Base-by-base conservation (phyloP, 768 basidiomycete genomes). In the Naematelia aurantialba region DNA sequence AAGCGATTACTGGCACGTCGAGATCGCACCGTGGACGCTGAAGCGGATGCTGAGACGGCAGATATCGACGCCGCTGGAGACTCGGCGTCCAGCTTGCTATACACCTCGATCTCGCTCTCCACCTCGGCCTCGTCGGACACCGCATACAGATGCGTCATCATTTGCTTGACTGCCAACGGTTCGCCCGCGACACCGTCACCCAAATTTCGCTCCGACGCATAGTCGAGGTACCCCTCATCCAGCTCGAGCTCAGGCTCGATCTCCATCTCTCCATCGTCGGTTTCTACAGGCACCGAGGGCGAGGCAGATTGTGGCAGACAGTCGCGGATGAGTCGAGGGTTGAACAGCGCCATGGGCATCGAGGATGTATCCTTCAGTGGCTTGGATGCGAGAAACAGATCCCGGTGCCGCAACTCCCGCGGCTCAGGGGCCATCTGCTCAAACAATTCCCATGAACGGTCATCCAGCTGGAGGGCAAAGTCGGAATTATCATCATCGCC, bases 371-470 rank as follows among this genome's bases (percentile, higher is more conserved):
- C 68, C 29, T 56, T 59, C 21, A 64, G 21, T 2, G 63, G 52
- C n/a, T 44, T 42, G 12, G 42, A 22, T 4, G 60, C 42, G 27
- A 73, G 66, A 48, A 66, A 70, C 21, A 53, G 56, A 27, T 73
- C 57, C 12, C 55, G 56, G 45, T 68, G 65, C 13, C 47, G 21
- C 17, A 45, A 55, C 22, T 22, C 11, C 11, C 34, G 30, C 5
- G 61, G 55, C 19, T 44, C 19, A 1, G 72, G 72, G 1, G 39
- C 52, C 49, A 74, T 60, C 13, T 69, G 60, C 31, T 74, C 69
- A 24, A 68, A 67, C 51, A 67, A 25, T 53, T 74, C 72, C 72
- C 72, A 74, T 19, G 60, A 63, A 19, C 69, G 52, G 27, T 74
- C 72, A 25, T 74, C 72, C 25, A 71, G 60, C 1, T 56, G 17